phyloP scores from a whole-genome alignment of 208 protist genomes.

The Phytomonas sp. region DNA sequence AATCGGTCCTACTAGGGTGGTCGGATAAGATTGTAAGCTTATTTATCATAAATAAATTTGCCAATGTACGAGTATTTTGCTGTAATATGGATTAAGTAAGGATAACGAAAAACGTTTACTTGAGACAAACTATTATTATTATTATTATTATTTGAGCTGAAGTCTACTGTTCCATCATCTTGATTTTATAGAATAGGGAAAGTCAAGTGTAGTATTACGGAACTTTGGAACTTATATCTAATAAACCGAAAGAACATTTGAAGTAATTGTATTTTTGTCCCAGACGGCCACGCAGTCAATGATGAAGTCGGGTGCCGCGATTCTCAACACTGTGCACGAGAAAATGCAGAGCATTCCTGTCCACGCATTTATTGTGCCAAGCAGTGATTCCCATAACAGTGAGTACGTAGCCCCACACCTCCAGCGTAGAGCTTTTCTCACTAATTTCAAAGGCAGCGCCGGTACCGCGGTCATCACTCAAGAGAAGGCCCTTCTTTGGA shows the following conservation, averaged over 20 bases:
- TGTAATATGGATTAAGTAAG: not conserved
- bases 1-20: not conserved
- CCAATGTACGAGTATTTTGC: not conserved
- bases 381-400: constrained; percentile 92
- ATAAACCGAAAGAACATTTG: not conserved
- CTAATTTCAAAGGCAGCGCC: constrained; percentile 93
- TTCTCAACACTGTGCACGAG: constrained; percentile 54
- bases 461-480: constrained; percentile 82
- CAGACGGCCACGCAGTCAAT: not conserved
- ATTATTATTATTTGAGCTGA: not conserved
- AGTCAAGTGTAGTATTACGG: not conserved
- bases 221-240: not conserved
- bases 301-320: constrained; percentile 24
- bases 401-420: constrained; percentile 92
- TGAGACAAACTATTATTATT: too few relatives aligned
- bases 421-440: constrained; percentile 89
- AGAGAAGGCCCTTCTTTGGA: constrained; percentile 90
- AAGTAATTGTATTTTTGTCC: not conserved
- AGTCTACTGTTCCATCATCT: not conserved
- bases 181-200: not conserved
- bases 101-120: not conserved
- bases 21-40: not conserved
- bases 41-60: not conserved
- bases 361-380: constrained; percentile 85
- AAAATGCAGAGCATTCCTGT: constrained; percentile 64